Evolutionary conservation across 163 green algal species (phyloP).

Genomic region (Trebouxiophyceae sp.): DNA sequence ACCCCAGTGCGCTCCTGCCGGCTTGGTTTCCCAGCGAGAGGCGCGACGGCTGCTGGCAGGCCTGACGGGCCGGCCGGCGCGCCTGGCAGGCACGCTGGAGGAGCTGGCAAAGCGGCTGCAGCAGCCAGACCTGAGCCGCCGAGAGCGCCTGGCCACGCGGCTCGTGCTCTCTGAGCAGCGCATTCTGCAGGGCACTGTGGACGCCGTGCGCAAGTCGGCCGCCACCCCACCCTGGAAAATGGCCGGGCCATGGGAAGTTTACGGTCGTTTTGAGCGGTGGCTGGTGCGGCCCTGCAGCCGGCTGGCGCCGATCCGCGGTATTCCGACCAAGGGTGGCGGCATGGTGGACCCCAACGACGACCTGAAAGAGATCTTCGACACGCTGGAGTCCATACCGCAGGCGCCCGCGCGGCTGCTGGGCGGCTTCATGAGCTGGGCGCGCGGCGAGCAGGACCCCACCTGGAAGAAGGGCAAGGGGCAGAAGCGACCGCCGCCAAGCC

Average conservation of each 20-base stretch:
- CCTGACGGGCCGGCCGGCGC: too few species aligned
- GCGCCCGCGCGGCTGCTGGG: constrained; percentile 57
- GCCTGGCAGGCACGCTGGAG: constrained; percentile 38
- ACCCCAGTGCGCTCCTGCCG: constrained; percentile 27
- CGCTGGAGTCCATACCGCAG: constrained; percentile 66
- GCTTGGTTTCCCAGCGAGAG: neutral
- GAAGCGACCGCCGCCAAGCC: neutral
- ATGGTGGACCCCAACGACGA: constrained; percentile 60
- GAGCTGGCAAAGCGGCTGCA: constrained; percentile 73
- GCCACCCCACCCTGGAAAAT: too few species aligned
- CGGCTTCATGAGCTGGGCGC: constrained; percentile 30
- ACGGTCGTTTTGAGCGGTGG: too few species aligned
- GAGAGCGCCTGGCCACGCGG: constrained; percentile 31
- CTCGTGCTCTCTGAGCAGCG: constrained; percentile 65
- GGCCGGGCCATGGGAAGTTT: too few species aligned
- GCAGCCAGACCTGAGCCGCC: constrained; percentile 24
- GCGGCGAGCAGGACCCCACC: constrained; percentile 38
- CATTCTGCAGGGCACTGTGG: constrained; percentile 76
- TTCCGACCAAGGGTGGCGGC: constrained; percentile 84
- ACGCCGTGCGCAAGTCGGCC: constrained; percentile 74
- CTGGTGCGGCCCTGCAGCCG: constrained; percentile 17
- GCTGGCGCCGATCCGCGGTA: constrained; percentile 89
- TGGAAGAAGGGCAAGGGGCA: constrained; percentile 25
- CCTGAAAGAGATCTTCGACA: constrained; percentile 88
- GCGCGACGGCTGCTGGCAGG: too few species aligned